Conservation (phyloP, 139 green algal genomes). For the Coelastrella sp. region DNA sequence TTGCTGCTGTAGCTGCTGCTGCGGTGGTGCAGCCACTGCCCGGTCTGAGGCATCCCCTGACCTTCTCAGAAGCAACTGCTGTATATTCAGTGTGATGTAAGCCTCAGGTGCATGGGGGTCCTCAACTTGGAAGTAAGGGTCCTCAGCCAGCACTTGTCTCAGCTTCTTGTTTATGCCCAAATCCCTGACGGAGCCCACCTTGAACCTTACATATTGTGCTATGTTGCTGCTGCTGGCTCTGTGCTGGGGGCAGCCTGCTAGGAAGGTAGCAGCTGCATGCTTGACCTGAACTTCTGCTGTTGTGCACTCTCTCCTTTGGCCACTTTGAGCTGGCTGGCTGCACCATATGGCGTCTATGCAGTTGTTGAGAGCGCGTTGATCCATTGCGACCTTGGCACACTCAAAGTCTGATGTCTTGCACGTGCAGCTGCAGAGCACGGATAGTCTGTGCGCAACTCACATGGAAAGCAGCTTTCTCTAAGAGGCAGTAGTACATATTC, state of each 20-base stretch:
- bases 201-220: background rate
- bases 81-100: background rate
- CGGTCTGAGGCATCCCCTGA: too few relatives aligned
- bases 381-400: too few relatives aligned
- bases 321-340: background rate
- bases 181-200: background rate
- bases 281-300: background rate
- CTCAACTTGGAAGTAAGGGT: background rate
- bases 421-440: too few relatives aligned
- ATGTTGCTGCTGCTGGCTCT: background rate
- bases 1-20: too few relatives aligned
- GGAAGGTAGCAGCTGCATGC: background rate
- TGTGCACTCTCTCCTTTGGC: background rate
- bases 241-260: background rate
- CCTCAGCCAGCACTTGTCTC: background rate
- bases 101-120: background rate
- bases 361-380: too few relatives aligned
- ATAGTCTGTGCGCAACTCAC: too few relatives aligned
- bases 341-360: background rate
- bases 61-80: too few relatives aligned
- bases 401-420: too few relatives aligned
- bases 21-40: too few relatives aligned
- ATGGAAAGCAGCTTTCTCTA: too few relatives aligned
- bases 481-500: too few relatives aligned
- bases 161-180: background rate